Evolutionary conservation across 306 rosid species (phyloP), one percentile per base, ranked within the genome.

Genomic region (Ammopiptanthus mongolicus): DNA sequence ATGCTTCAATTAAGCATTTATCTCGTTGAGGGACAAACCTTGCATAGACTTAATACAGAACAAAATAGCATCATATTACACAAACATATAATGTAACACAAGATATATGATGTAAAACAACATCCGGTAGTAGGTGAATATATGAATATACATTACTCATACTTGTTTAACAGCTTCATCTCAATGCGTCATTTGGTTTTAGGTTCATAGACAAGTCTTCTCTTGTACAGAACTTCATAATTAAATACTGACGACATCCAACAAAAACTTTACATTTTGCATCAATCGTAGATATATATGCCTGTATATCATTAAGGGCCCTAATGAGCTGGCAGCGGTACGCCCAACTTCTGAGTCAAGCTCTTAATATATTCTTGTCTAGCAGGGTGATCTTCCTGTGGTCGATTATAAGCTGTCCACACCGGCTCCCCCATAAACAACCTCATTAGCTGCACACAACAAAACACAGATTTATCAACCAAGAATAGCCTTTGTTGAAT

Each of bases 321-420:
- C 66, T 84, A 93, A 80, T 82, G 92, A 83, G 93, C 96, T 68
- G 81, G 83, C 65, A 93, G 81, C 3, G 91, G 79, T 67, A 82
- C 62, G 78, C 92, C 90, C 31, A 48, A 46, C 79, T 85, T 86
- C 77, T 80, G 82, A 62, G 78, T 80, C 29, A 91, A 76, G 75
- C 55, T 67, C 90, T 83, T 80, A 7, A 87, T 74, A 78, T 95
- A 91, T 78, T 84, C 97, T 81, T 87, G 84, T 75, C 98, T 86
- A 2, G 97, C 95, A 37, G 96, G 97, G 77, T 91, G 85, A 3
- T 88, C 86, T 75, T 91, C 98, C 69, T 95, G 98, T 31, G 98
- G 96, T 69, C 98, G 75, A 73, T 95, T 91, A 62, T 86, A 86
- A 6, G 96, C 83, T 39, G 91, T 91, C 98, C 98, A 95, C 36